Evolutionary conservation across 108 stramenopile genomes (phyloP).

Genomic region (Bacterosira constricta): DNA sequence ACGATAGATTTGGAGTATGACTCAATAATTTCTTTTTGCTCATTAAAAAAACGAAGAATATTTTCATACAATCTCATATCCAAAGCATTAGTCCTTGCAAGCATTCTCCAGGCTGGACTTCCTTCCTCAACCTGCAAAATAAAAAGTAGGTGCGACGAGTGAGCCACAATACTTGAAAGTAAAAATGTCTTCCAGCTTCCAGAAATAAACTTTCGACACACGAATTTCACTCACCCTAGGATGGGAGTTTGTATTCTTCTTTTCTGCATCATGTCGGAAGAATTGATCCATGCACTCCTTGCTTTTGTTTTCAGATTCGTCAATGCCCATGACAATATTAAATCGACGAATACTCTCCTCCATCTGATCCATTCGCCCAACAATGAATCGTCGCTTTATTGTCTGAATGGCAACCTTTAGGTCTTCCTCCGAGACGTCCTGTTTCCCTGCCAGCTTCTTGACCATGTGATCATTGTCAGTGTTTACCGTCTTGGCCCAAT

Average conservation of each 20-base stretch:
- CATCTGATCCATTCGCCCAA: conserved; percentile 49
- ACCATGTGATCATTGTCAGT: neutral
- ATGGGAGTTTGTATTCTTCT: conserved; percentile 1
- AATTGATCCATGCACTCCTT: conserved; percentile 27
- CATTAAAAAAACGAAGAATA: conserved; percentile 32
- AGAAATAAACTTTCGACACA: too few species aligned
- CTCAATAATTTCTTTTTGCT: conserved; percentile 43
- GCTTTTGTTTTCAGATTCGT: conserved; percentile 15
- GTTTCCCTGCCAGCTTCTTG: conserved; percentile 4
- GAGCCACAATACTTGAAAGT: too few species aligned
- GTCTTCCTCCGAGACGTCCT: neutral
- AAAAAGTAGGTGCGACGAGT: too few species aligned
- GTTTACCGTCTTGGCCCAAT: conserved; percentile 34
- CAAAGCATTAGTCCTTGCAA: conserved; percentile 29
- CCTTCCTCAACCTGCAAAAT: conserved; percentile 15
- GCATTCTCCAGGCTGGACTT: conserved; percentile 28
- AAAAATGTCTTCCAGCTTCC: too few species aligned
- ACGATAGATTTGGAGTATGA: too few species aligned
- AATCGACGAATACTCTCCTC: conserved; percentile 51
- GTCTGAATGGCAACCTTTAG: conserved; percentile 41
- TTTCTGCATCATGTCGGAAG: conserved; percentile 7
- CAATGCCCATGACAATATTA: conserved; percentile 36
- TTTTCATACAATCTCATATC: conserved; percentile 49
- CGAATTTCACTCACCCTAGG: neutral
- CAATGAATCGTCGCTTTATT: conserved; percentile 46